Conservation (phyloP, 2,329 filamentous ascomycete genomes). For the Aureobasidium melanogenum region DNA sequence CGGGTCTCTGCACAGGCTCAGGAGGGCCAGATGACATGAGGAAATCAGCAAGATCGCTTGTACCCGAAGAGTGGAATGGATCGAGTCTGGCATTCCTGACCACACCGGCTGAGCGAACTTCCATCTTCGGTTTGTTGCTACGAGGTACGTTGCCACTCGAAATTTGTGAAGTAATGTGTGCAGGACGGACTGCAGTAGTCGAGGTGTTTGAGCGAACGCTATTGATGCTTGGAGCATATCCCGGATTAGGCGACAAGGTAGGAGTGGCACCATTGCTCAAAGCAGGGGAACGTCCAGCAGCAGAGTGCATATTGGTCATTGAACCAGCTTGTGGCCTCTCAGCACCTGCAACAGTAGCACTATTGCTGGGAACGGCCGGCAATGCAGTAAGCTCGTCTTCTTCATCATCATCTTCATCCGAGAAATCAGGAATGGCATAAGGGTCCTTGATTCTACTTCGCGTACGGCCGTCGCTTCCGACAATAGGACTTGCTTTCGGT, state of each 20-base stretch:
- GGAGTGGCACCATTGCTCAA: background rate
- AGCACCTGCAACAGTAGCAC: slow-evolving; percentile 16
- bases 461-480: slow-evolving; percentile 50
- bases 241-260: background rate
- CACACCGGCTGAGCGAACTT: slow-evolving; percentile 17
- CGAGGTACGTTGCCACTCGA: slow-evolving; percentile 13
- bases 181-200: slow-evolving; percentile 15
- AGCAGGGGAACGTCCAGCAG: background rate
- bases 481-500: background rate
- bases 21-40: slow-evolving; percentile 32
- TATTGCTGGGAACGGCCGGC: slow-evolving; percentile 26
- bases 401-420: slow-evolving; percentile 46
- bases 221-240: slow-evolving; percentile 11
- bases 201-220: slow-evolving; percentile 17
- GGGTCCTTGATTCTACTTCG: slow-evolving; percentile 75
- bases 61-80: slow-evolving; percentile 21
- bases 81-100: slow-evolving; percentile 19
- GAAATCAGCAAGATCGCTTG: slow-evolving; percentile 36
- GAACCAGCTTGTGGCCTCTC: background rate
- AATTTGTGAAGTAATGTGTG: slow-evolving; percentile 9
- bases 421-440: slow-evolving; percentile 70
- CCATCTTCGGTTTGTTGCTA: slow-evolving; percentile 13
- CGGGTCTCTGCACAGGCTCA: slow-evolving; percentile 15
- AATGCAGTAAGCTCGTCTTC: slow-evolving; percentile 25
- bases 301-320: background rate